phyloP scores from a whole-genome alignment of 768 basidiomycete genomes.

The Psilocybe cyanescens region DNA sequence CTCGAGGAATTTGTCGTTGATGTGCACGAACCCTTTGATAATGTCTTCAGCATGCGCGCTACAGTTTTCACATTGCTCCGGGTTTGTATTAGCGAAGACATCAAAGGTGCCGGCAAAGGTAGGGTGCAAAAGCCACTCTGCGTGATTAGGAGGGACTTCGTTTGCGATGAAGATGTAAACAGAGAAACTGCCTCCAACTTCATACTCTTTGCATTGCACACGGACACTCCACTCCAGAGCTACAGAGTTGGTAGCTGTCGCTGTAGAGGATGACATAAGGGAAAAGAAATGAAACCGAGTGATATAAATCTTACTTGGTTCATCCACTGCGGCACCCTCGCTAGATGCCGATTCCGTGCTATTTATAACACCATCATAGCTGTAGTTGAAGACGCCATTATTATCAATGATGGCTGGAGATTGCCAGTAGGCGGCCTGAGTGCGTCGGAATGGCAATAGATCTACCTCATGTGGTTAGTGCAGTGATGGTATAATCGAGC shows the following conservation, averaged over 20 bases:
- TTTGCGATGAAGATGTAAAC: neutral
- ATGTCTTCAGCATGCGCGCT: conserved; percentile 30
- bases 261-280: neutral
- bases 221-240: conserved; percentile 45
- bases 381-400: no score
- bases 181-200: no score
- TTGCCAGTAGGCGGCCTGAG: no score
- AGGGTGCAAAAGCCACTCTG: conserved; percentile 32
- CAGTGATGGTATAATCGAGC: no score
- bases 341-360: no score
- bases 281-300: neutral
- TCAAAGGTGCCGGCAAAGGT: no score
- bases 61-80: conserved; percentile 41
- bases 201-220: conserved; percentile 17
- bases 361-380: no score
- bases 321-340: no score
- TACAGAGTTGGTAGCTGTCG: conserved; percentile 13
- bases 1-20: conserved; percentile 37
- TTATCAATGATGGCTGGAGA: no score
- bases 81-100: conserved; percentile 38
- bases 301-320: conserved; percentile 3
- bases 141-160: conserved; percentile 36
- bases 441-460: no score
- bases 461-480: no score
- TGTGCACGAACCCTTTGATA: conserved; percentile 48